Percentiles rank a stretch among this genome's conserved stretches.
These are phyloP conservation scores for Penicillium sp. DNA, from an alignment of 2,329 filamentous ascomycete genomes.

Conservation along the genomic window DNA sequence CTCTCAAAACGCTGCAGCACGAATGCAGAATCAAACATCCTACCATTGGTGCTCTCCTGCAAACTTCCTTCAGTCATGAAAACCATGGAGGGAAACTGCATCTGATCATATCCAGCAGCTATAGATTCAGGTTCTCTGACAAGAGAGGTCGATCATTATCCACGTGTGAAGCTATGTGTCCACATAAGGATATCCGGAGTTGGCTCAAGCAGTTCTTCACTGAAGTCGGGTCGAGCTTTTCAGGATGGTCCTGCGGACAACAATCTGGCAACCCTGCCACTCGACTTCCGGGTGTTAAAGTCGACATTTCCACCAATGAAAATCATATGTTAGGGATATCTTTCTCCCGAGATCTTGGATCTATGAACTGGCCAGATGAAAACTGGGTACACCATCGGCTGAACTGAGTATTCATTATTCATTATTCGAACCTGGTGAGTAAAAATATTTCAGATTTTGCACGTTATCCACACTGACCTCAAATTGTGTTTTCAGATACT, in stretches of 20 bases:
- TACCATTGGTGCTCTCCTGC: no score
- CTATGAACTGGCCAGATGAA: neutral
- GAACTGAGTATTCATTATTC: neutral
- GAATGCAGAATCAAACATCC: no score
- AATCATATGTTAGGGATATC: neutral
- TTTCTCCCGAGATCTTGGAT: neutral
- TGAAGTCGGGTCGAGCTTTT: neutral
- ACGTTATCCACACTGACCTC: neutral
- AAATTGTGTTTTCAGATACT: neutral
- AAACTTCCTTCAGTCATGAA: no score
- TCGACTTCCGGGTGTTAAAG: neutral
- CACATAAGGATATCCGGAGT: neutral
- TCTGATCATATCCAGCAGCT: neutral
- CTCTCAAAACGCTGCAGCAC: no score
- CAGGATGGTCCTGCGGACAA: neutral
- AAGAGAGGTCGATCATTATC: neutral
- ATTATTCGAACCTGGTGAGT: neutral
- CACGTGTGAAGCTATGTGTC: neutral
- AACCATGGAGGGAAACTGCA: neutral
- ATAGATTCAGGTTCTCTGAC: neutral
- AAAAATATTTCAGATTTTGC: neutral
- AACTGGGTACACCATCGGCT: neutral
- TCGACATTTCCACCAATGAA: neutral
- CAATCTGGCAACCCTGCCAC: neutral
- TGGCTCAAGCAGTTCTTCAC: neutral